Evolutionary conservation across 2,329 filamentous ascomycete genomes (phyloP).

Genomic region (Pyrenochaeta sp.): DNA sequence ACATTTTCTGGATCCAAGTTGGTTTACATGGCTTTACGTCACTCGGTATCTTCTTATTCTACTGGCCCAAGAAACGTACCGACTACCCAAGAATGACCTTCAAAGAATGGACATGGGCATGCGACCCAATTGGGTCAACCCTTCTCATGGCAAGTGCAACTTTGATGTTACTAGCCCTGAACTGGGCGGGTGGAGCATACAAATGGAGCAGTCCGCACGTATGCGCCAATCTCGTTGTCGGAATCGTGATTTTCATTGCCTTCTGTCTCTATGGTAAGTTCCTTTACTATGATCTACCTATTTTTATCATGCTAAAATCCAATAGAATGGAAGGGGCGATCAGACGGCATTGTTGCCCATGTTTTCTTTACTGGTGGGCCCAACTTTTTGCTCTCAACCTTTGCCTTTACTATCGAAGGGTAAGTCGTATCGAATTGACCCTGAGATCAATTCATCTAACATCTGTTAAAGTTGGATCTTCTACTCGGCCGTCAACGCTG

Average conservation of each 20-base stretch:
- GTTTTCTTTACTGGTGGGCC: constrained; percentile 63
- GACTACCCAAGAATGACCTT: constrained; percentile 36
- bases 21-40: constrained; percentile 60
- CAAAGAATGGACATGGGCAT: constrained; percentile 39
- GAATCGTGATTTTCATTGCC: constrained; percentile 30
- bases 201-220: constrained; percentile 36
- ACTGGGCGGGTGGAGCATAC: constrained; percentile 42
- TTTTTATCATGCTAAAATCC: neutral
- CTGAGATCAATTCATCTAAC: neutral
- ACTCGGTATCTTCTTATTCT: constrained; percentile 56
- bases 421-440: constrained; percentile 26
- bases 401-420: constrained; percentile 66
- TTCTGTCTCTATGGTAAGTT: constrained; percentile 40
- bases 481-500: constrained; percentile 44
- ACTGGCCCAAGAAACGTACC: constrained; percentile 42
- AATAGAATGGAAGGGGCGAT: constrained; percentile 64
- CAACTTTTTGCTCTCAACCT: constrained; percentile 64
- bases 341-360: constrained; percentile 64
- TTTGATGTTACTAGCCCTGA: constrained; percentile 38
- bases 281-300: rapidly evolving
- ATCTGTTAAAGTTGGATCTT: constrained; percentile 58
- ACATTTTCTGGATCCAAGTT: constrained; percentile 68
- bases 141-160: constrained; percentile 36
- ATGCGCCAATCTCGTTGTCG: constrained; percentile 31
- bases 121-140: constrained; percentile 39